Base-by-base conservation (phyloP, 2,329 filamentous ascomycete species). In the Davidsoniella virescens region DNA sequence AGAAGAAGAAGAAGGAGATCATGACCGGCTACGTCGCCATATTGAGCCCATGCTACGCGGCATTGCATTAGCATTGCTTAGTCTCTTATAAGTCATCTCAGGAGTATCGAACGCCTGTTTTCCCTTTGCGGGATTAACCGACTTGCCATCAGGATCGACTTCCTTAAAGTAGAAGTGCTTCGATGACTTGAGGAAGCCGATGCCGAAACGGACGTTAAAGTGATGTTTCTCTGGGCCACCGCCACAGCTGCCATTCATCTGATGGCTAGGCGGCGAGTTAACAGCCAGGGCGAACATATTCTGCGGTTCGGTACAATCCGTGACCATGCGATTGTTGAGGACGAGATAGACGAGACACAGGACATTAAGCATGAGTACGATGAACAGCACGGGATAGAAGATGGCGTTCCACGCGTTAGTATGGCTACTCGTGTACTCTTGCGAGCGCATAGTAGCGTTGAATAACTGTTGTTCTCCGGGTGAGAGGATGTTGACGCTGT, bases 241-340 rank as follows among this genome's bases (percentile, higher is more conserved):
- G 2, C 64, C 65, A 52, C 66, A 69, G 52, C 61, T 63, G 0
- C 66, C 65, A 29, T 62, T 58, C 42, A 69, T 55, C 16, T 61
- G 61, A 4, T 53, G 50, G 38, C 62, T 66, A 2, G 65, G 64
- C 1, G 67, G 64, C 48, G 64, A 66, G 59, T 87, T 87, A 48
- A 88, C 68, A 2, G 82, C 80, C 0, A 87, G 64, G 0, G 78
- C 69, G 57, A 88, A 87, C 2, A 87, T 65, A 59, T 87, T 87
- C 49, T 81, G 76, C 1, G 84, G 82, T 58, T 90, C 84, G 0
- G 79, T 84, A 59, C 83, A 87, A 64, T 90, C 85, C 1, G 82
- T 87, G 6, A 90, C 75, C 18, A 85, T 71, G 1, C 76, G 75
- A 0, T 67, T 66, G 5, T 66, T 60, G 55, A 72, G 67, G 44